These are phyloP conservation scores for Aegilops speltoides DNA, from an alignment of 176 grass and related monocot genomes.

Conservation along the genomic window DNA sequence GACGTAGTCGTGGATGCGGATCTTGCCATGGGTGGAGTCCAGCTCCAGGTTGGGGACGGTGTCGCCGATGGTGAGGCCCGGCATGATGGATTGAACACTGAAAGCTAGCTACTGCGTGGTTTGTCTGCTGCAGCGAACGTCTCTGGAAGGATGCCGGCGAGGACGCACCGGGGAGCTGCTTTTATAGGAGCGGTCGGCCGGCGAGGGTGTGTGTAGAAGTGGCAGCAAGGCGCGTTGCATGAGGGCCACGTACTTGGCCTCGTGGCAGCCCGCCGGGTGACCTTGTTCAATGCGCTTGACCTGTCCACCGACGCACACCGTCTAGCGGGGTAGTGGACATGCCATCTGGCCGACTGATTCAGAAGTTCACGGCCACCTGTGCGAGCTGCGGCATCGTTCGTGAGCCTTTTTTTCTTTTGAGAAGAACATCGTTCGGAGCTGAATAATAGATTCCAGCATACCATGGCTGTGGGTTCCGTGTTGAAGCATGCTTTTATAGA, in stretches of 20 bases:
- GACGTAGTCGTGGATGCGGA: conserved; percentile 76
- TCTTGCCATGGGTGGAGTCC: conserved; percentile 80
- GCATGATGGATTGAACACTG: conserved; percentile 34
- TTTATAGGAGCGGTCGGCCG: background rate
- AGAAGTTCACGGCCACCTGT: background rate
- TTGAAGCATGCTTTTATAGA: too few relatives aligned
- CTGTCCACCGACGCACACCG: background rate
- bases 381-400: too few relatives aligned
- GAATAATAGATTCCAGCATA: too few relatives aligned
- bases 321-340: background rate
- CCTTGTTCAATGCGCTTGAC: background rate
- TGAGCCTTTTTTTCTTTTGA: too few relatives aligned
- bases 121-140: background rate
- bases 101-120: background rate
- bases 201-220: background rate
- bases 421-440: too few relatives aligned
- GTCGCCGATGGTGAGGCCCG: conserved; percentile 87
- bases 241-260: conserved; percentile 23
- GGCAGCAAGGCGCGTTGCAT: conserved; percentile 20
- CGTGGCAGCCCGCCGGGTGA: conserved; percentile 18
- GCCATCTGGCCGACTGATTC: background rate
- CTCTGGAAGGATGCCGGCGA: background rate
- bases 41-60: conserved; percentile 78
- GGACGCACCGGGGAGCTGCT: background rate
- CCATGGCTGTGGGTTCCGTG: too few relatives aligned